Conservation (phyloP, 2,329 filamentous ascomycete genomes). For the Fonsecaea erecta region DNA sequence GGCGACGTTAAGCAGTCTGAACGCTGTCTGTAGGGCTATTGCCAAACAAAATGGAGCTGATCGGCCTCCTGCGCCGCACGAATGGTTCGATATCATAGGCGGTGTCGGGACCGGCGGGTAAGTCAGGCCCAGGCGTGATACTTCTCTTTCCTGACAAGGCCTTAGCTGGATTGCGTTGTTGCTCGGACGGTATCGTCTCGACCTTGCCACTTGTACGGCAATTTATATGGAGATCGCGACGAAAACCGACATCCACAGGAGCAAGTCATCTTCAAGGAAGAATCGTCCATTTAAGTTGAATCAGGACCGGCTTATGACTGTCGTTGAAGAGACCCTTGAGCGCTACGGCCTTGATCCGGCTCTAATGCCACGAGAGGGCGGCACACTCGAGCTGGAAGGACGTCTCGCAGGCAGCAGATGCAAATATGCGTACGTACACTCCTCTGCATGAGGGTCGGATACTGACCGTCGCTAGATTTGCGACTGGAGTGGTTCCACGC, state of each 20-base stretch:
- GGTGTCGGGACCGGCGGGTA: conserved; percentile 32
- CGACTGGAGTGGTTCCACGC: conserved; percentile 13
- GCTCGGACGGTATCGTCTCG: conserved; percentile 31
- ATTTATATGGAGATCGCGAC: conserved; percentile 30
- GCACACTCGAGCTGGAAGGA: not conserved
- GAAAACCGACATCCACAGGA: conserved; percentile 11
- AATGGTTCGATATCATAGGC: conserved; percentile 32
- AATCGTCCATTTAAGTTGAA: conserved; percentile 22
- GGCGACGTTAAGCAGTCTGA: conserved; percentile 30
- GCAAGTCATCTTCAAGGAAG: not conserved
- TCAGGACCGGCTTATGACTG: conserved; percentile 19
- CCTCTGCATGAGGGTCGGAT: not conserved
- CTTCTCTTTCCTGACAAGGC: not conserved
- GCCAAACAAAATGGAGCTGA: conserved; percentile 26
- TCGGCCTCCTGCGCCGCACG: conserved; percentile 24
- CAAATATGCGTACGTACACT: conserved; percentile 20
- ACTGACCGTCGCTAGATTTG: conserved; percentile 25
- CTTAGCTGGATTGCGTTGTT: conserved; percentile 30
- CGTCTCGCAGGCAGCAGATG: conserved; percentile 7
- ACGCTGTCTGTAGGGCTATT: conserved; percentile 28
- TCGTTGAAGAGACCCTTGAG: conserved; percentile 19
- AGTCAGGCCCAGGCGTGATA: not conserved
- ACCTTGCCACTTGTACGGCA: conserved; percentile 27
- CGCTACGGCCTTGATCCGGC: conserved; percentile 18
- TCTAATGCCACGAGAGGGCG: conserved; percentile 9